Evolutionary conservation across 2,329 filamentous ascomycete genomes (phyloP).

Genomic region (Fusarium sp.): DNA sequence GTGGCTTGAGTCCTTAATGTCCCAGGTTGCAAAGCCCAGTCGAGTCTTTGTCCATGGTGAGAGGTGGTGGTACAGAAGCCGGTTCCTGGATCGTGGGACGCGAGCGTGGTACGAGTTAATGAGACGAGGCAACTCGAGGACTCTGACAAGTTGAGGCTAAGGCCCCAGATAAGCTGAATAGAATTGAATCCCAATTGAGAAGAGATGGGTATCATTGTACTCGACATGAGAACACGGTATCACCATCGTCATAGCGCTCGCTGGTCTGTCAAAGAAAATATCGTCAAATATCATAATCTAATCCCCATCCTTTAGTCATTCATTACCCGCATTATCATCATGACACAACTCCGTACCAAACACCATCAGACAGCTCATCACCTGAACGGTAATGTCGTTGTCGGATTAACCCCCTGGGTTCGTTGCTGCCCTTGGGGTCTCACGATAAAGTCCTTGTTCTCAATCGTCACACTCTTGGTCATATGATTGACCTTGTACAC

Average conservation of each 20-base stretch:
- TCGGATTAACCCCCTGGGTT: constrained; percentile 43
- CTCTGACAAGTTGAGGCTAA: not conserved
- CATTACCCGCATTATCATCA: constrained; percentile 40
- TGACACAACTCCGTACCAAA: constrained; percentile 17
- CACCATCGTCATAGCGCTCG: not conserved
- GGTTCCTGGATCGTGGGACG: constrained; percentile 38
- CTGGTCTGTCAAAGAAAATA: constrained; percentile 35
- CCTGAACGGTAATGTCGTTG: constrained; percentile 52
- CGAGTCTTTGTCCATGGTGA: not conserved
- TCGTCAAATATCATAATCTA: constrained; percentile 36
- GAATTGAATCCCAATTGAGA: not conserved
- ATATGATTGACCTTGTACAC: constrained; percentile 99
- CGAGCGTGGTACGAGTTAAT: constrained; percentile 28
- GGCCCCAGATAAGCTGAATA: not conserved
- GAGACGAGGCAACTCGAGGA: constrained; percentile 15
- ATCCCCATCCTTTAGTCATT: constrained; percentile 24
- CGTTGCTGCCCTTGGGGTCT: constrained; percentile 52
- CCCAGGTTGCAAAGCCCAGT: constrained; percentile 4
- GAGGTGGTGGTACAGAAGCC: constrained; percentile 8
- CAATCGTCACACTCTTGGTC: constrained; percentile 91
- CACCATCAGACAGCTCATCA: constrained; percentile 32
- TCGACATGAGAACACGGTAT: not conserved
- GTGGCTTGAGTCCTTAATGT: constrained; percentile 31
- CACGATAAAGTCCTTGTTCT: constrained; percentile 82
- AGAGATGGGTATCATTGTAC: not conserved